Percentiles rank a stretch among this genome's conserved stretches.
These are phyloP conservation scores for Meyerozyma smithsonii DNA, from an alignment of 1,139 yeast genomes.

Conservation along the genomic window DNA sequence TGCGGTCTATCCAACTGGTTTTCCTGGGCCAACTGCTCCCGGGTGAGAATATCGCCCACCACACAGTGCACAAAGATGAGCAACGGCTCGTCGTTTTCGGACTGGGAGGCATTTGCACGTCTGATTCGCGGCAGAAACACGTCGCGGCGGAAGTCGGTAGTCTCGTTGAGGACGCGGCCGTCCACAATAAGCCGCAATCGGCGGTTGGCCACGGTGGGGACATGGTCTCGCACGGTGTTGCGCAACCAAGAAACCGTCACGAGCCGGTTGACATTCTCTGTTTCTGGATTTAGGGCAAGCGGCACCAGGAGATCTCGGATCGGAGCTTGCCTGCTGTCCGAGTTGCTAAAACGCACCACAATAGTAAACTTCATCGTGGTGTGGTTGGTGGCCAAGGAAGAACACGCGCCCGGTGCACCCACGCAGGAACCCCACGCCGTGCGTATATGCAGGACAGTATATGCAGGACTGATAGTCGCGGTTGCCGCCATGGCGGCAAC, in stretches of 20 bases:
- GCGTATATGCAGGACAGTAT: no score
- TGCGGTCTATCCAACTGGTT: conserved; percentile 51
- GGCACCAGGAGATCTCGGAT: conserved; percentile 29
- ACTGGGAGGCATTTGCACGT: conserved; percentile 6
- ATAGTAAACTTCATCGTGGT: conserved; percentile 17
- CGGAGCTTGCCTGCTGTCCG: conserved; percentile 18
- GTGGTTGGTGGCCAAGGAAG: neutral
- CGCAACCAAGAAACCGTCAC: conserved; percentile 30
- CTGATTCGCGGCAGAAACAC: conserved; percentile 30
- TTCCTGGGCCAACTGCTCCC: conserved; percentile 60
- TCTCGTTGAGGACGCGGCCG: conserved; percentile 65
- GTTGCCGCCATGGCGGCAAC: no score
- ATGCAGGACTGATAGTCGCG: no score
- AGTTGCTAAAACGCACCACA: conserved; percentile 30
- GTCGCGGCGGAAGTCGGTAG: conserved; percentile 51
- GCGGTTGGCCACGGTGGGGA: conserved; percentile 27
- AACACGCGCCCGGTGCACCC: neutral
- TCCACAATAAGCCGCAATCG: conserved; percentile 69
- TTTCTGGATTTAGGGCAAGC: conserved; percentile 23
- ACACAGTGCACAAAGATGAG: conserved; percentile 70
- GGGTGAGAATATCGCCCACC: conserved; percentile 63
- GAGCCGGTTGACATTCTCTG: conserved; percentile 29
- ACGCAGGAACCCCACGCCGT: no score
- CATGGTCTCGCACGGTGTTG: conserved; percentile 24
- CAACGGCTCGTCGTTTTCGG: conserved; percentile 2